A percentile compares a stretch with the other conserved stretches of the same genome.
Conservation (phyloP, 2,329 filamentous ascomycete species). For the Arthrobotrys conoides region DNA sequence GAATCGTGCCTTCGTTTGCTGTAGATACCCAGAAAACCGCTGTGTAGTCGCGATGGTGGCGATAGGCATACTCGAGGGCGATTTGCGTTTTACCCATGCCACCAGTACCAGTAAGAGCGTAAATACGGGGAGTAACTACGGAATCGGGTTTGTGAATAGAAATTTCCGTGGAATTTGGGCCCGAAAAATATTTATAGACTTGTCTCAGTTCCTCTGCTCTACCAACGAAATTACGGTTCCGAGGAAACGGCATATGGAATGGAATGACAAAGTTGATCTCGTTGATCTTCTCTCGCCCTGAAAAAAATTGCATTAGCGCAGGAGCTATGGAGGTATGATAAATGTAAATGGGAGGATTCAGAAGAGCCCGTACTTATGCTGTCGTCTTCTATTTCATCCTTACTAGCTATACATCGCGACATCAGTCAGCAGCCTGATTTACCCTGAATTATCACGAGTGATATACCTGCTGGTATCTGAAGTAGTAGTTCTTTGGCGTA, state of each 20-base stretch:
- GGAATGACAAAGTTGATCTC: conserved; percentile 1
- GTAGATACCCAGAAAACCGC: conserved; percentile 64
- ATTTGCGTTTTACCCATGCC: conserved; percentile 24
- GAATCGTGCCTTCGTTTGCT: conserved; percentile 31
- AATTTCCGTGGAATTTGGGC: not conserved
- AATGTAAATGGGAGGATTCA: not conserved
- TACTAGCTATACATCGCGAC: not conserved
- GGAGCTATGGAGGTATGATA: too few species aligned
- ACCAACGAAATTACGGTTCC: conserved; percentile 17
- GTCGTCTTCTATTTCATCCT: not conserved
- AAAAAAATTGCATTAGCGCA: not conserved
- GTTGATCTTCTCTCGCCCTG: not conserved
- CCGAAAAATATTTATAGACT: conserved; percentile 9
- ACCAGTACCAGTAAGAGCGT: not conserved
- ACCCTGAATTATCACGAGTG: not conserved
- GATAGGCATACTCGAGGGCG: conserved; percentile 16
- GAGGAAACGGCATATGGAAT: conserved; percentile 16
- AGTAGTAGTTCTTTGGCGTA: conserved; percentile 17
- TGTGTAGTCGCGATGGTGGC: conserved; percentile 58
- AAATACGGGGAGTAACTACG: not conserved
- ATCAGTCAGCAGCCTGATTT: not conserved
- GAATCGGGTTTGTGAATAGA: too few species aligned
- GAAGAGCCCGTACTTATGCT: not conserved
- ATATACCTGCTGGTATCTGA: not conserved
- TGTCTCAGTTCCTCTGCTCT: conserved; percentile 11